These are phyloP conservation scores for Phallus indusiatus DNA, from an alignment of 768 basidiomycete genomes.

Conservation along the genomic window DNA sequence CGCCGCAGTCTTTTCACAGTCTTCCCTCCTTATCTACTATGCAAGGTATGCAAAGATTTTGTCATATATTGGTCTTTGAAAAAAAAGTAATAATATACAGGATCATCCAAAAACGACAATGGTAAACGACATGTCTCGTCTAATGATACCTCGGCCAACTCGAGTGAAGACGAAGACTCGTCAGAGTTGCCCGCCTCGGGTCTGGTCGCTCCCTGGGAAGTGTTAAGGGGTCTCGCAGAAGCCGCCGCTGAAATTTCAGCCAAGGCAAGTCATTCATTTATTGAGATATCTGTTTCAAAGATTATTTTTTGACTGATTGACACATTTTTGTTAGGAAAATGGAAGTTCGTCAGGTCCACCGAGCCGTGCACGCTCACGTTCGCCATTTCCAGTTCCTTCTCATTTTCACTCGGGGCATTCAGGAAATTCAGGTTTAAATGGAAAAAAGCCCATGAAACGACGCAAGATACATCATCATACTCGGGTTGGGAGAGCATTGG, in stretches of 20 bases:
- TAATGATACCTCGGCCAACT: constrained; percentile 67
- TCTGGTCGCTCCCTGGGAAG: constrained; percentile 82
- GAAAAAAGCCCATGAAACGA: constrained; percentile 58
- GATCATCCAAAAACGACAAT: constrained; percentile 8
- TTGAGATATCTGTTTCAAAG: background rate
- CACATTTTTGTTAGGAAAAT: constrained; percentile 52
- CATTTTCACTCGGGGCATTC: constrained; percentile 7
- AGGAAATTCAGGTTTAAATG: constrained; percentile 15
- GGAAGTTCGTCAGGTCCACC: constrained; percentile 69
- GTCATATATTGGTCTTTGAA: too few species aligned
- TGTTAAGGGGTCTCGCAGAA: constrained; percentile 70
- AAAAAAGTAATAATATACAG: background rate
- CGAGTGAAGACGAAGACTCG: constrained; percentile 72
- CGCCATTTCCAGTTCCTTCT: constrained; percentile 38
- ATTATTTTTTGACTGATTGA: background rate
- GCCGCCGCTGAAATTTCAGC: constrained; percentile 72
- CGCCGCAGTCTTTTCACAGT: background rate
- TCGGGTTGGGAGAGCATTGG: constrained; percentile 42
- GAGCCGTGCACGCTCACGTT: constrained; percentile 64
- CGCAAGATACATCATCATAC: constrained; percentile 64
- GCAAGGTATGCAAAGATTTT: background rate
- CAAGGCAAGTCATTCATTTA: constrained; percentile 38
- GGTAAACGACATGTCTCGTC: constrained; percentile 39
- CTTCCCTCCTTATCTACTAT: background rate
- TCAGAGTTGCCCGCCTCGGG: constrained; percentile 75